A percentile compares a stretch with the other conserved stretches of the same genome.
These are phyloP conservation scores for Drechslera avenae DNA, from an alignment of 2,329 filamentous ascomycete genomes.

Conservation along the genomic window DNA sequence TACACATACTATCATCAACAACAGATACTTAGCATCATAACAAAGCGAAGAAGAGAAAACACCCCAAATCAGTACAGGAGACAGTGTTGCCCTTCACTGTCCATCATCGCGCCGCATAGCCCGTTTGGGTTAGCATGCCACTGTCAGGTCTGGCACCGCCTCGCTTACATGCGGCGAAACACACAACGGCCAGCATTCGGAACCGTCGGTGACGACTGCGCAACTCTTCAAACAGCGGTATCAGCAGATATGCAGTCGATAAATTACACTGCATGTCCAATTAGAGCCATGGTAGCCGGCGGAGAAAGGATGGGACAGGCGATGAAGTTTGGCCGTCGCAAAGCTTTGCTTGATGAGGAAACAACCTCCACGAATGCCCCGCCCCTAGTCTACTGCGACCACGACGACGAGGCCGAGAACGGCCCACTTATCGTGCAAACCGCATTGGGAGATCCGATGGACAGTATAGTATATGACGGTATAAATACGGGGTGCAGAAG, in stretches of 20 bases:
- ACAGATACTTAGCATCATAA: too few relatives aligned
- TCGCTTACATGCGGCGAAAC: constrained; percentile 17
- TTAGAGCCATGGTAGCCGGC: constrained; percentile 34
- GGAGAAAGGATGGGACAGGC: constrained; percentile 25
- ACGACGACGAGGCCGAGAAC: constrained; percentile 28
- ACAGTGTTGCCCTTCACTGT: not conserved
- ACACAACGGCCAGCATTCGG: constrained; percentile 6
- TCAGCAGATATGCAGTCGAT: constrained; percentile 25
- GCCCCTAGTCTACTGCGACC: constrained; percentile 26
- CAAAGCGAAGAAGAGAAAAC: too few relatives aligned
- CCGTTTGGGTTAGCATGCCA: constrained; percentile 4
- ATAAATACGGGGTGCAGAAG: constrained; percentile 21
- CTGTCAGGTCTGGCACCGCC: constrained; percentile 1
- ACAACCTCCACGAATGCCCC: constrained; percentile 36
- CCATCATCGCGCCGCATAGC: constrained; percentile 9
- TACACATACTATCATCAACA: too few relatives aligned
- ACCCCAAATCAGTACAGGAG: too few relatives aligned
- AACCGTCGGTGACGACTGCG: constrained; percentile 15
- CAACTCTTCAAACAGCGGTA: constrained; percentile 5
- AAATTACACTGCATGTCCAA: constrained; percentile 21
- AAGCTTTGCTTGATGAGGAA: constrained; percentile 36
- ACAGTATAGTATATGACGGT: constrained; percentile 16
- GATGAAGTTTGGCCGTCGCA: constrained; percentile 25
- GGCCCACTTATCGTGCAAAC: constrained; percentile 20
- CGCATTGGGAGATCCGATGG: constrained; percentile 11